phyloP scores from a whole-genome alignment of 768 basidiomycete genomes.

The Auricularia heimuer region DNA sequence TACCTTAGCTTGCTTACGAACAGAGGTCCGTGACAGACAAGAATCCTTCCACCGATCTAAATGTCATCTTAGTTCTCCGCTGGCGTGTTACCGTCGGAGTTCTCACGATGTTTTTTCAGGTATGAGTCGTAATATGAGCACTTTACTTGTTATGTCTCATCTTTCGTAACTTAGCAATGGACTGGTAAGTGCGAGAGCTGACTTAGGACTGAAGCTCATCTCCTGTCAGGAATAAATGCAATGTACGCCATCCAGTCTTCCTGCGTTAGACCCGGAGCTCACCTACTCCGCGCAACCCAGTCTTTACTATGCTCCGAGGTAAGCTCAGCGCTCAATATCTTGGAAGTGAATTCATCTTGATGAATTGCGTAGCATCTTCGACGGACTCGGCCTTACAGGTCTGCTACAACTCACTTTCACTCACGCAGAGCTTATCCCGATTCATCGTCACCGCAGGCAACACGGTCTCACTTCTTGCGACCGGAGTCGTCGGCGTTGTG shows the following conservation, averaged over 20 bases:
- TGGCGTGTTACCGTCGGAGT: constrained; percentile 55
- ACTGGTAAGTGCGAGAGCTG: neutral
- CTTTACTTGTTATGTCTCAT: neutral
- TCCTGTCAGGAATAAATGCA: constrained; percentile 73
- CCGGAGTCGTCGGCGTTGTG: constrained; percentile 70
- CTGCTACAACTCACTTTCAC: neutral
- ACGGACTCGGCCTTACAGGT: constrained; percentile 37
- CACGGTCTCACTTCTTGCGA: constrained; percentile 45
- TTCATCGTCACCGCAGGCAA: constrained; percentile 31
- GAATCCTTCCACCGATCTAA: neutral
- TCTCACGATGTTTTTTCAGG: constrained; percentile 18
- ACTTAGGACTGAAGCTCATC: constrained; percentile 23
- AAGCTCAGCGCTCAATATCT: neutral
- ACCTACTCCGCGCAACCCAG: constrained; percentile 30
- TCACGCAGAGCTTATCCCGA: neutral
- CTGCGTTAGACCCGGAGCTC: neutral
- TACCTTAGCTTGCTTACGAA: constrained; percentile 54
- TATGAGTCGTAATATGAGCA: neutral
- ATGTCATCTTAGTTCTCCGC: constrained; percentile 35
- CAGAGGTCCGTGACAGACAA: constrained; percentile 24
- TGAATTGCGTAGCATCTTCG: constrained; percentile 39
- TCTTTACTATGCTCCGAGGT: constrained; percentile 60
- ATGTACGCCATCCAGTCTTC: neutral
- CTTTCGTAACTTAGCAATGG: constrained; percentile 47
- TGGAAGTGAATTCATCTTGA: neutral